Evolutionary conservation across 202 grass and related monocot genomes (phyloP).

Genomic region (Eragrostis tef): DNA sequence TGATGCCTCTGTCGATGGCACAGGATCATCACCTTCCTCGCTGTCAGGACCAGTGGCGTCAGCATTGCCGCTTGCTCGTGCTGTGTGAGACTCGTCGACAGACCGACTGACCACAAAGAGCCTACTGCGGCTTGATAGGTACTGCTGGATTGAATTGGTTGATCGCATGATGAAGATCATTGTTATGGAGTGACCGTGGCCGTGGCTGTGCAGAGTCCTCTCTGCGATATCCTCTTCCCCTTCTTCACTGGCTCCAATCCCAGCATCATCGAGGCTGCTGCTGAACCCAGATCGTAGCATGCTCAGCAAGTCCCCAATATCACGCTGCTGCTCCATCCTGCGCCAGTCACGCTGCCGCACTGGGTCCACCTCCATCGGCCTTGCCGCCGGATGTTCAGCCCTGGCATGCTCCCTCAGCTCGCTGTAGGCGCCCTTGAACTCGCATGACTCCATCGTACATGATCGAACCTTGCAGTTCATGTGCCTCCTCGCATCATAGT

Average conservation of each 20-base stretch:
- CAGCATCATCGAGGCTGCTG: conserved; percentile 45
- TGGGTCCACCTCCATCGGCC: conserved; percentile 79
- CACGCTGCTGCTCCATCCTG: conserved; percentile 85
- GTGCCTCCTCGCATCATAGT: conserved; percentile 62
- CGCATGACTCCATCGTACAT: conserved; percentile 75
- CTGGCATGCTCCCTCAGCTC: conserved; percentile 84
- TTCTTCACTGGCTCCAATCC: conserved; percentile 35
- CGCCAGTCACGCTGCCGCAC: conserved; percentile 73
- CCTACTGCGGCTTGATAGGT: conserved; percentile 20
- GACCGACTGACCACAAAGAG: conserved; percentile 45
- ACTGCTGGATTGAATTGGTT: conserved; percentile 36
- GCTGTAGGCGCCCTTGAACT: conserved; percentile 71
- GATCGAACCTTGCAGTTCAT: conserved; percentile 76
- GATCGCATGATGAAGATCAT: conserved; percentile 70
- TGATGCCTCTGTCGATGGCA: conserved; percentile 41
- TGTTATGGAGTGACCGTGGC: conserved; percentile 51
- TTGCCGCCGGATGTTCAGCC: conserved; percentile 60
- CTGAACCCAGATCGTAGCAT: conserved; percentile 67
- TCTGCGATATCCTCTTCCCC: conserved; percentile 47
- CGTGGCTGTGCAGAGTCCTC: conserved; percentile 39
- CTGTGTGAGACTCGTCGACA: neutral
- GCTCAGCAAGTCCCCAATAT: conserved; percentile 83
- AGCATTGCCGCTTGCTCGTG: conserved; percentile 26
- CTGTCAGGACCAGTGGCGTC: conserved; percentile 21
- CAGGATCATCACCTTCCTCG: conserved; percentile 31